phyloP scores from a whole-genome alignment of 2,329 filamentous ascomycete genomes.

The Fusarium sp. region DNA sequence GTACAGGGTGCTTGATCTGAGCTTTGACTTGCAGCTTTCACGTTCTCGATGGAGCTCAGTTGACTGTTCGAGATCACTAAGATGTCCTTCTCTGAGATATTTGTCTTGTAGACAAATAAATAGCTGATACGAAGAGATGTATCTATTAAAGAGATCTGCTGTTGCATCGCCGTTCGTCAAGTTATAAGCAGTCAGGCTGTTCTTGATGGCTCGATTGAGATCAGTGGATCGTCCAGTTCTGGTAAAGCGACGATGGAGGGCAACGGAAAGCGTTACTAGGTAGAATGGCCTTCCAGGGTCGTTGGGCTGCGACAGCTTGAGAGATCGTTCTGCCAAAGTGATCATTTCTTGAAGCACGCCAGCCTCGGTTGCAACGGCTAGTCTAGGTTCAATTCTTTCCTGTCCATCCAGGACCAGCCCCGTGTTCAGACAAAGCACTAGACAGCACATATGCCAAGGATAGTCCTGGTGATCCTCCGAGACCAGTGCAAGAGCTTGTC shows the following conservation, averaged over 20 bases:
- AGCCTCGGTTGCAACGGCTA: fast-evolving
- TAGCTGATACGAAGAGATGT: not conserved
- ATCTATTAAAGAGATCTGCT: not conserved
- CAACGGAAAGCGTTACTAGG: fast-evolving
- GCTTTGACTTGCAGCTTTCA: fast-evolving
- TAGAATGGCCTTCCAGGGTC: not conserved
- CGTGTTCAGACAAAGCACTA: not conserved
- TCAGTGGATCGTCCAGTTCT: fast-evolving
- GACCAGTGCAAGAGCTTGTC: fast-evolving
- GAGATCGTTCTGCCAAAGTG: fast-evolving
- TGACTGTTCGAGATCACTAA: not conserved
- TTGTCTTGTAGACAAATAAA: not conserved
- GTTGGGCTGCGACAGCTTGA: fast-evolving
- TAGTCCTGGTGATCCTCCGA: fast-evolving
- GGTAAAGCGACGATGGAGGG: not conserved
- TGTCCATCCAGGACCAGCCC: not conserved
- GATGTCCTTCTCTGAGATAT: fast-evolving
- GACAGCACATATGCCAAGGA: not conserved
- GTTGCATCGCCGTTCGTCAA: not conserved
- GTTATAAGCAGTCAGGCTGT: not conserved
- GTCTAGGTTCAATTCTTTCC: fast-evolving
- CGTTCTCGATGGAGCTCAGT: not conserved
- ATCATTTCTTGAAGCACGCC: not conserved
- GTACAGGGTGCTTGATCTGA: not conserved
- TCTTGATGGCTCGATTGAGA: not conserved